Percentiles rank a stretch among this genome's conserved stretches.
phyloP scores from a whole-genome alignment of 2,329 filamentous ascomycete species.

The Didymella pinodella region DNA sequence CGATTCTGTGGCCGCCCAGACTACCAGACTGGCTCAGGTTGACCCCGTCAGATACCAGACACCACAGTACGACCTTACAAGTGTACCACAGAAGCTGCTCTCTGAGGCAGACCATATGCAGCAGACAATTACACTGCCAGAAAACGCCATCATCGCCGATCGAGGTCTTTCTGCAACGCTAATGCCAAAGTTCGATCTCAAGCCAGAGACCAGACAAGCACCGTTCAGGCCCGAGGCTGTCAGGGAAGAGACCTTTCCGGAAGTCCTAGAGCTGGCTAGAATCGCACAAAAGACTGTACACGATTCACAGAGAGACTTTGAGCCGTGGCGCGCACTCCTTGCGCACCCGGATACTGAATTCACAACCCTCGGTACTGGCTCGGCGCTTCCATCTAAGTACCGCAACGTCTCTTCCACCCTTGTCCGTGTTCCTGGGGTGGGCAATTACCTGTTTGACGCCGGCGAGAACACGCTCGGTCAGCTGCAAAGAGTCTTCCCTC shows the following conservation, averaged over 20 bases:
- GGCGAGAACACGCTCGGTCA: constrained; percentile 94
- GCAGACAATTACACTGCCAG: constrained; percentile 38
- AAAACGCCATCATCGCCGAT: constrained; percentile 43
- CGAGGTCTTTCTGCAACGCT: constrained; percentile 56
- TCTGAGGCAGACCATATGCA: constrained; percentile 1
- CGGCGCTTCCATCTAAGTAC: constrained; percentile 88
- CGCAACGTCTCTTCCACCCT: constrained; percentile 93
- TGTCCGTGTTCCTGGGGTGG: constrained; percentile 80
- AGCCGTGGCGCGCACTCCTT: constrained; percentile 68
- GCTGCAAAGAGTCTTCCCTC: constrained; percentile 74
- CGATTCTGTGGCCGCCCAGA: constrained; percentile 70
- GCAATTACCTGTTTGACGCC: constrained; percentile 89
- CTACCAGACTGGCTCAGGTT: constrained; percentile 73
- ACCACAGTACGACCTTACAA: constrained; percentile 69
- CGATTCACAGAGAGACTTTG: constrained; percentile 55
- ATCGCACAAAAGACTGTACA: constrained; percentile 50
- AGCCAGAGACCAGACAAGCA: constrained; percentile 32
- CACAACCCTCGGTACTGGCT: constrained; percentile 88
- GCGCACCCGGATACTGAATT: constrained; percentile 81
- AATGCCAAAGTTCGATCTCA: constrained; percentile 55
- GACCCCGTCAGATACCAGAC: constrained; percentile 77
- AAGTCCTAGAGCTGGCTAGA: constrained; percentile 64
- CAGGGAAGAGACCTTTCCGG: constrained; percentile 51
- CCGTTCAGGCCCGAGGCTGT: constrained; percentile 59
- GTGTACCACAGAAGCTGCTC: constrained; percentile 42